phyloP scores from a whole-genome alignment of 2,329 filamentous ascomycete genomes.

The Phyllosticta citribraziliensis region DNA sequence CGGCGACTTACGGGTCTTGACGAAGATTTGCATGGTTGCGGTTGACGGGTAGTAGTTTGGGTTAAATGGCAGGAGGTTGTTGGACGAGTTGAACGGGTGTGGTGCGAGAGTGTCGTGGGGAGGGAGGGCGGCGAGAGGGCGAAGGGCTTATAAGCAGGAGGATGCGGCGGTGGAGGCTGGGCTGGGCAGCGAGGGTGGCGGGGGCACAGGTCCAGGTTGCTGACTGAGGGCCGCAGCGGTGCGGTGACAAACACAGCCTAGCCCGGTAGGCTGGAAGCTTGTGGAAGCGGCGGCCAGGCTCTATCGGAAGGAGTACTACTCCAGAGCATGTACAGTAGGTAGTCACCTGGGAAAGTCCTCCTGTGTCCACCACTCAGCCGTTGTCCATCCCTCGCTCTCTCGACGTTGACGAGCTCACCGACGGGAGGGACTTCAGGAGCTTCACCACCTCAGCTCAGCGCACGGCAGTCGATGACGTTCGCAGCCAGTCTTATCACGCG shows the following conservation, averaged over 20 bases:
- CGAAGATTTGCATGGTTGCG: constrained; percentile 90
- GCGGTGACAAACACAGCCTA: not conserved
- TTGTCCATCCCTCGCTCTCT: no score
- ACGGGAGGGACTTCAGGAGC: not conserved
- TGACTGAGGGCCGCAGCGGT: constrained; percentile 13
- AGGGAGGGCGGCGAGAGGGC: constrained; percentile 6
- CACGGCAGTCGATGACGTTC: constrained; percentile 8
- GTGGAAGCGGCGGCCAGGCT: constrained; percentile 3
- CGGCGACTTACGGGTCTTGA: constrained; percentile 74
- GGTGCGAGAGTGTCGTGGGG: constrained; percentile 1
- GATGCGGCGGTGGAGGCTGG: constrained; percentile 18
- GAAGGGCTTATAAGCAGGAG: constrained; percentile 11
- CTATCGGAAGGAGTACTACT: not conserved
- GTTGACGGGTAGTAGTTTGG: not conserved
- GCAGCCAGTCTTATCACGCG: constrained; percentile 7
- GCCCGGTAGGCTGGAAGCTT: constrained; percentile 1
- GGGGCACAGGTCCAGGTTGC: constrained; percentile 27
- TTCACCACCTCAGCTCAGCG: not conserved
- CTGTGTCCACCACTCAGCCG: no score
- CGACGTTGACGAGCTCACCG: not conserved
- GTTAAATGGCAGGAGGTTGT: constrained; percentile 9
- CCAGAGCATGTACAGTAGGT: no score
- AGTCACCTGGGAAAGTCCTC: no score
- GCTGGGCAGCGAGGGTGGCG: constrained; percentile 20
- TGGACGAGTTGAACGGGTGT: constrained; percentile 11